phyloP scores from a whole-genome alignment of 192 early-diverging fungal genomes.

The Diversispora eburnea region DNA sequence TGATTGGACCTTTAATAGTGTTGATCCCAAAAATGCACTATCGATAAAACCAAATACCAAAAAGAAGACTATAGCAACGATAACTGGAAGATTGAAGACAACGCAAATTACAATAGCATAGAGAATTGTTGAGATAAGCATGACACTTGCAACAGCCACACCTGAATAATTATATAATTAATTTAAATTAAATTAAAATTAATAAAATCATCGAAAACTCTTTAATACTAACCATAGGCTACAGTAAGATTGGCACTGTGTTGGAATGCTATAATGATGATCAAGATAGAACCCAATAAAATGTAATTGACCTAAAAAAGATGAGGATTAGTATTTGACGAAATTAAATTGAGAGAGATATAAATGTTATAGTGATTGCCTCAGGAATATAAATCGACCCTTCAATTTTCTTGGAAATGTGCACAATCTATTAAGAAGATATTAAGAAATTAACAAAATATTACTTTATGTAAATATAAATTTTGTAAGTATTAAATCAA shows the following conservation, averaged over 20 bases:
- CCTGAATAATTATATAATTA: too few species aligned
- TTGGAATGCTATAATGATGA: conserved; percentile 36
- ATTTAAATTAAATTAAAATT: too few species aligned
- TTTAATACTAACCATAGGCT: too few species aligned
- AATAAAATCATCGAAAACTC: too few species aligned
- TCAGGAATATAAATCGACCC: conserved; percentile 51
- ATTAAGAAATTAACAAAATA: too few species aligned
- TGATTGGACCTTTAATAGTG: conserved; percentile 21
- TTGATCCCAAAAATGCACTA: conserved; percentile 20
- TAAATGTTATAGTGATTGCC: not conserved
- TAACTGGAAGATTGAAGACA: conserved; percentile 26
- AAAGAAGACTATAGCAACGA: conserved; percentile 25
- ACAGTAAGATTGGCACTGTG: too few species aligned
- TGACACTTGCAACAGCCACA: conserved; percentile 11
- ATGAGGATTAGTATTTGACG: not conserved
- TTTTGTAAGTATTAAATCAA: not conserved
- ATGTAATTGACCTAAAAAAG: conserved; percentile 38
- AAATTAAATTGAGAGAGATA: not conserved
- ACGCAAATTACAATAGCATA: conserved; percentile 6
- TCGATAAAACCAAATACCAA: conserved; percentile 33
- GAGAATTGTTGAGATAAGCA: conserved; percentile 20
- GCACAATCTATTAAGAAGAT: conserved; percentile 28
- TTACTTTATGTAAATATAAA: too few species aligned
- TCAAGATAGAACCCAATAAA: conserved; percentile 39
- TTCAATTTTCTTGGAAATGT: conserved; percentile 35